A percentile compares a stretch with the other conserved stretches of the same genome.
phyloP scores from a whole-genome alignment of 129 eudicot genomes.

The Gnaphalium uliginosum region DNA sequence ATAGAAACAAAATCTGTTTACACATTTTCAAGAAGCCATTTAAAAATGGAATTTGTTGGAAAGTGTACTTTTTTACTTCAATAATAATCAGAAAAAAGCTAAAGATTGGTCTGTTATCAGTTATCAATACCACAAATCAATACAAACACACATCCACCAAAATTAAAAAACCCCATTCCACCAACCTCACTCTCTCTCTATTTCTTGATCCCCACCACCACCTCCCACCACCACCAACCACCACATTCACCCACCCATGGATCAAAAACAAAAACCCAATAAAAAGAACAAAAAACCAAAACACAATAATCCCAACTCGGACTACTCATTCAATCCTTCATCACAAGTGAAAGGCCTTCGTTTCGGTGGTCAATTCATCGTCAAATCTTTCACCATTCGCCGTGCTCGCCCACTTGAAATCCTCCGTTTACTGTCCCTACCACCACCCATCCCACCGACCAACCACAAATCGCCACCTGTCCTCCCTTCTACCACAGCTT shows the following conservation, averaged over 20 bases:
- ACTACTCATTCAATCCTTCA: slow-evolving; percentile 72
- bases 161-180: slow-evolving; percentile 26
- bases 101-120: slow-evolving; percentile 29
- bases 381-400: slow-evolving; percentile 95
- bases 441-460: slow-evolving; percentile 38
- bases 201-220: slow-evolving; percentile 6
- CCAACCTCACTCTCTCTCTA: slow-evolving; percentile 27
- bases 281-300: slow-evolving; percentile 64
- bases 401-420: slow-evolving; percentile 75
- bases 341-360: slow-evolving; percentile 87
- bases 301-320: slow-evolving; percentile 75
- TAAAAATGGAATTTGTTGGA: slow-evolving; percentile 13
- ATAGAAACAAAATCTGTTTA: slow-evolving; percentile 14
- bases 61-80: slow-evolving; percentile 28
- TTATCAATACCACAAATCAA: slow-evolving; percentile 17
- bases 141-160: slow-evolving; percentile 27
- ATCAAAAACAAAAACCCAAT: slow-evolving; percentile 46
- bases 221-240: slow-evolving; percentile 21
- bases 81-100: slow-evolving; percentile 17
- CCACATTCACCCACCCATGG: slow-evolving; percentile 39
- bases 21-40: slow-evolving; percentile 8
- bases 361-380: slow-evolving; percentile 90
- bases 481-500: slow-evolving; percentile 75
- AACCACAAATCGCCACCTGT: slow-evolving; percentile 29
- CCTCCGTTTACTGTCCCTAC: slow-evolving; percentile 79